Percentiles rank a stretch among this genome's conserved stretches.
These are phyloP conservation scores for Grosmannia huntii DNA, from an alignment of 2,329 filamentous ascomycete genomes.

Conservation along the genomic window DNA sequence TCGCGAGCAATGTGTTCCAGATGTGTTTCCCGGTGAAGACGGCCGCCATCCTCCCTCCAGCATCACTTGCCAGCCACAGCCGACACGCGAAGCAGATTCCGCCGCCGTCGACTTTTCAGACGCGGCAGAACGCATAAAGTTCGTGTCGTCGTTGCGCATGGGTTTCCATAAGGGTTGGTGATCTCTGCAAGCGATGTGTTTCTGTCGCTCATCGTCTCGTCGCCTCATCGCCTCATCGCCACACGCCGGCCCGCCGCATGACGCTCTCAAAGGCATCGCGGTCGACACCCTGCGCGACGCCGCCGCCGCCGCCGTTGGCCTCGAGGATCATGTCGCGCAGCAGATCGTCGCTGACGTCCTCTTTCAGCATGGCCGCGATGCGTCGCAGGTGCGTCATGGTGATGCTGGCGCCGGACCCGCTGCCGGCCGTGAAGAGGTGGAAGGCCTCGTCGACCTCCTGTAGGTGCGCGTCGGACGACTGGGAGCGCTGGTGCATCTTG, in stretches of 20 bases:
- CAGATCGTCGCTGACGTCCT: constrained; percentile 61
- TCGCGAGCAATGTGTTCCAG: not conserved
- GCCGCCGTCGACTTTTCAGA: not conserved
- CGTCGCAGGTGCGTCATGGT: constrained; percentile 65
- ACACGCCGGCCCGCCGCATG: constrained; percentile 73
- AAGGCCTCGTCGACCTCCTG: constrained; percentile 73
- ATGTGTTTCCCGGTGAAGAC: too few species aligned
- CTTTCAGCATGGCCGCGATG: constrained; percentile 70
- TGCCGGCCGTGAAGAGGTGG: constrained; percentile 55
- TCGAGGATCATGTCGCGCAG: constrained; percentile 90
- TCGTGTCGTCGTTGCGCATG: not conserved
- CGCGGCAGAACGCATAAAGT: not conserved
- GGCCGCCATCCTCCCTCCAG: not conserved
- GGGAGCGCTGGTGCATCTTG: constrained; percentile 55
- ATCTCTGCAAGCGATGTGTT: not conserved
- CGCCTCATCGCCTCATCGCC: constrained; percentile 40
- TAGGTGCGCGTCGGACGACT: constrained; percentile 40
- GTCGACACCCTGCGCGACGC: constrained; percentile 56
- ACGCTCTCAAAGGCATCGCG: constrained; percentile 75
- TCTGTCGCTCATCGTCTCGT: too few species aligned
- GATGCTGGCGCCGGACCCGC: constrained; percentile 34
- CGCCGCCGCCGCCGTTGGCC: constrained; percentile 71
- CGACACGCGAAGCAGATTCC: not conserved
- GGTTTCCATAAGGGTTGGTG: not conserved
- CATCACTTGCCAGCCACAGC: not conserved